Evolutionary conservation across 495 filamentous ascomycete genomes (phyloP), one percentile per base, ranked within the genome.

Genomic region (Lichenothelia convexa): DNA sequence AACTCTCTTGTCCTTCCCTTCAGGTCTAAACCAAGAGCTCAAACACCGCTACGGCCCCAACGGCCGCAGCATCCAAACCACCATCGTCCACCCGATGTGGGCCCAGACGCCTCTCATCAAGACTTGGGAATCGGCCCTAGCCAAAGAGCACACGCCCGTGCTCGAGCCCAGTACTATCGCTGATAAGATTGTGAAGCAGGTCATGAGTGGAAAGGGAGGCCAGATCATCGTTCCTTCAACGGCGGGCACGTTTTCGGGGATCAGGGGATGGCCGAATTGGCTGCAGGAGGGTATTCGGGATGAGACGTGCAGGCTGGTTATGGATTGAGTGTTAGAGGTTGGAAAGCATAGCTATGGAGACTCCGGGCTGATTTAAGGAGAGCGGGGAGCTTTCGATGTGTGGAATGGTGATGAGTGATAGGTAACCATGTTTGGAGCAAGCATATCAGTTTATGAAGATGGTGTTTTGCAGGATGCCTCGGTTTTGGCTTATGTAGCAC

Each of bases 41-140:
- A 46, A 52, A 16, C 47, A 51, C 29, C 38, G 47, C 6, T 54
- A 58, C 41, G n/a, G n/a, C n/a, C n/a, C n/a, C n/a, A 35, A 48
- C 5, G 40, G 41, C n/a, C 56, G 39, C 15, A 47, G 42, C 27
- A 41, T 61, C 45, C 47, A 48, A 32, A 55, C 50, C 22, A 50
- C 33, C 6, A 47, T 56, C 27, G 47, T 58, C 4, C 54, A 55
- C 40, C 57, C 57, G n/a, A 51, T 36, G 8, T 59, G 48, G 41
- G 50, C 48, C 1, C 30, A 30, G 11, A 58, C 57, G 7, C 32
- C 39, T 1, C 27, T 61, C 30, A 42, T 44, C 8, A 21, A 23
- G 3, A 5, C 35, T 7, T 38, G 41, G 13, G 35, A 45, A 27
- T 38, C 45, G 21, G 40, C 30, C 2, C 34, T 59, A 9, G 17